Percentiles rank a stretch among this genome's conserved stretches.
Evolutionary conservation across 495 filamentous ascomycete species (phyloP).

Genomic region (Parmelia sp.): DNA sequence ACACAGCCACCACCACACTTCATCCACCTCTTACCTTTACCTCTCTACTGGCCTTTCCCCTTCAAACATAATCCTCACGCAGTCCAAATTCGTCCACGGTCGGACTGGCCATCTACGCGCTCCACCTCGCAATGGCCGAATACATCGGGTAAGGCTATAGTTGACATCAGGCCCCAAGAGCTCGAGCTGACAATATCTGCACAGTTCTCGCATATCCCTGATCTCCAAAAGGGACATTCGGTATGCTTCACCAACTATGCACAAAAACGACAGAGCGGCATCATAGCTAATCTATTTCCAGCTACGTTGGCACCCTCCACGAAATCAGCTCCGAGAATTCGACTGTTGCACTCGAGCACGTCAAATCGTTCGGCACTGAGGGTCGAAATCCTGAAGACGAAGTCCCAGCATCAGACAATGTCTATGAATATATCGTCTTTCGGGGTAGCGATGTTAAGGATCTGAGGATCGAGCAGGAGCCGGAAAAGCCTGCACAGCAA

Average conservation of each 20-base stretch:
- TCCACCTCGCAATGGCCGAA: slow-evolving; percentile 48
- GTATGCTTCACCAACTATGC: slow-evolving; percentile 41
- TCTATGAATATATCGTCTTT: slow-evolving; percentile 99
- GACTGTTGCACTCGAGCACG: slow-evolving; percentile 93
- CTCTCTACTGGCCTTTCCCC: not conserved
- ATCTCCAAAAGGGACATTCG: slow-evolving; percentile 97
- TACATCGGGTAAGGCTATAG: slow-evolving; percentile 51
- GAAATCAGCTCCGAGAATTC: slow-evolving; percentile 96
- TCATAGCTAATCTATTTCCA: slow-evolving; percentile 37
- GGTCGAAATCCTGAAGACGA: slow-evolving; percentile 77
- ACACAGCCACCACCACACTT: not conserved
- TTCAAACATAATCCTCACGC: not conserved
- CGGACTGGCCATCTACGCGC: not conserved
- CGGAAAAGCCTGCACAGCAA: slow-evolving; percentile 57
- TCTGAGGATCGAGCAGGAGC: slow-evolving; percentile 77
- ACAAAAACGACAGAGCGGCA: slow-evolving; percentile 14
- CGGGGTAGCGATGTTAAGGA: slow-evolving; percentile 98
- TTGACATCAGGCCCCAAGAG: slow-evolving; percentile 8
- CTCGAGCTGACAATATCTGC: slow-evolving; percentile 24
- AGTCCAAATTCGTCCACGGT: not conserved
- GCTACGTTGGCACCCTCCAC: slow-evolving; percentile 92
- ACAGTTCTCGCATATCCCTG: slow-evolving; percentile 71
- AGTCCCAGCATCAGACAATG: slow-evolving; percentile 67
- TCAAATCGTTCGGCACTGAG: slow-evolving; percentile 88
- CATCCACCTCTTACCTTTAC: not conserved